Evolutionary conservation across 768 basidiomycete species (phyloP).

Genomic region (Mycena haematopus): DNA sequence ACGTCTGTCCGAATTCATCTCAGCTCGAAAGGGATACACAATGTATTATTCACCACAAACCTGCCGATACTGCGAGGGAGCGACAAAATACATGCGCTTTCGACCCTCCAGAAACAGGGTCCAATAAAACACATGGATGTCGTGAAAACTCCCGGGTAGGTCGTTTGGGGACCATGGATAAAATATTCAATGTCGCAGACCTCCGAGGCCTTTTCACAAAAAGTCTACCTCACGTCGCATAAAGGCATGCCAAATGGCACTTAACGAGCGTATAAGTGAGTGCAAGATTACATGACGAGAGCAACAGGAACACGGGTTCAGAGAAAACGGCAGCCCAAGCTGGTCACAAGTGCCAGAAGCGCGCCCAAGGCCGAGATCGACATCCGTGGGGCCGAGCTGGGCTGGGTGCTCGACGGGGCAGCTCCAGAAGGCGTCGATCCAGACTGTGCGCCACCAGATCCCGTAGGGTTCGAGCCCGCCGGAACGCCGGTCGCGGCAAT

Average conservation of each 20-base stretch:
- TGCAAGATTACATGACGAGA: constrained; percentile 2
- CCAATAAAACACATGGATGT: too few relatives aligned
- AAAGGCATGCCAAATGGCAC: constrained; percentile 24
- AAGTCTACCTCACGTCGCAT: background rate
- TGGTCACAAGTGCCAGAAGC: constrained; percentile 1
- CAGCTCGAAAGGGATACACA: background rate
- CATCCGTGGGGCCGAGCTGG: constrained; percentile 2
- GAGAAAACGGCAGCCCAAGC: constrained; percentile 2
- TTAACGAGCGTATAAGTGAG: constrained; percentile 26
- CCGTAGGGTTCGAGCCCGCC: background rate
- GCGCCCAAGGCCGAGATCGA: constrained; percentile 1
- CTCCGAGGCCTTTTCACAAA: background rate
- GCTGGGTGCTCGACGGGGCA: background rate
- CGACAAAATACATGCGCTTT: too few relatives aligned
- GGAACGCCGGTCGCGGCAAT: constrained; percentile 20
- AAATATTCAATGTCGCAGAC: background rate
- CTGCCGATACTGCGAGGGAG: too few relatives aligned
- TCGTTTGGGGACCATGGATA: background rate
- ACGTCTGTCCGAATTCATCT: constrained; percentile 1
- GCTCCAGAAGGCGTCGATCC: background rate
- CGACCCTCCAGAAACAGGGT: too few relatives aligned
- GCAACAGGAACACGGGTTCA: constrained; percentile 7
- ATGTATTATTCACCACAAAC: background rate
- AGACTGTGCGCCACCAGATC: background rate
- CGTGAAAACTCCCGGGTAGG: background rate